phyloP scores from a whole-genome alignment of 2,329 filamentous ascomycete genomes.

The Lithohypha guttulata region DNA sequence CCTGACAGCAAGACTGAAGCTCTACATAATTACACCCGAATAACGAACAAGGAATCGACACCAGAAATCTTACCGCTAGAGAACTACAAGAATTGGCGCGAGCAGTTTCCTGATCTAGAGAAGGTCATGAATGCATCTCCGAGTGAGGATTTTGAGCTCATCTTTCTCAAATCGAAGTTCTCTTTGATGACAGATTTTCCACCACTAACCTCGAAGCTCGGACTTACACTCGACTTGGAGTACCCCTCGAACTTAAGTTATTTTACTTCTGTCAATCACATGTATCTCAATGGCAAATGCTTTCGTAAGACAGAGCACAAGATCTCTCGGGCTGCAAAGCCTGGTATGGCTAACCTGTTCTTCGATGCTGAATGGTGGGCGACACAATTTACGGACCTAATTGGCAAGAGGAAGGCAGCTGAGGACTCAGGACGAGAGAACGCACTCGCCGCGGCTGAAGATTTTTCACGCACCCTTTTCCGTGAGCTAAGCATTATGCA shows the following conservation, averaged over 20 bases:
- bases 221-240: constrained; percentile 34
- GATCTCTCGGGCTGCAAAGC: constrained; percentile 16
- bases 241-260: constrained; percentile 24
- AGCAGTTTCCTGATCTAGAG: constrained; percentile 31
- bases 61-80: constrained; percentile 31
- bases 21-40: constrained; percentile 35
- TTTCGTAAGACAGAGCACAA: constrained; percentile 23
- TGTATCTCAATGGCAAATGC: constrained; percentile 30
- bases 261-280: constrained; percentile 30
- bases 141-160: constrained; percentile 32
- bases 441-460: constrained; percentile 26
- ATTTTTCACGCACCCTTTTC: constrained; percentile 29
- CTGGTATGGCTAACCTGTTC: constrained; percentile 32
- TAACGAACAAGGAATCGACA: constrained; percentile 29
- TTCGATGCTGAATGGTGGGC: constrained; percentile 39
- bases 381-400: constrained; percentile 32
- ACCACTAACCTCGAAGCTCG: constrained; percentile 30
- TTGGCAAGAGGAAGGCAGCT: constrained; percentile 30
- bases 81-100: constrained; percentile 31
- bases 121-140: constrained; percentile 28
- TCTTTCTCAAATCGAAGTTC: constrained; percentile 34
- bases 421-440: constrained; percentile 28
- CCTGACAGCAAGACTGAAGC: constrained; percentile 29
- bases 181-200: constrained; percentile 36
- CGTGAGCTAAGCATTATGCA: constrained; percentile 35